phyloP scores from a whole-genome alignment of 108 stramenopile species.

The Conticribra guillardii region DNA sequence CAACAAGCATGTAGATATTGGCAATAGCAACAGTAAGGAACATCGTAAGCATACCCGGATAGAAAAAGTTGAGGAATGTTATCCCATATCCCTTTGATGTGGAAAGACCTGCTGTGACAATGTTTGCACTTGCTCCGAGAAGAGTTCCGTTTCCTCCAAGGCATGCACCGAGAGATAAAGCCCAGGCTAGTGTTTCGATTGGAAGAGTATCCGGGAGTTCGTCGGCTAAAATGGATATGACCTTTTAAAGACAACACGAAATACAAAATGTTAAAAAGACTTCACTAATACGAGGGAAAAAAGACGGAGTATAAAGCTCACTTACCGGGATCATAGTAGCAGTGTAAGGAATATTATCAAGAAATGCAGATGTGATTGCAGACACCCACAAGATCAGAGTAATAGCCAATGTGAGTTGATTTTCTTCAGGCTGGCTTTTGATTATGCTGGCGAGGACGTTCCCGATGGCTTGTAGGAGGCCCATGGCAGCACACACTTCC shows the following conservation, averaged over 20 bases:
- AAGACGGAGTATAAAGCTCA: too few relatives aligned
- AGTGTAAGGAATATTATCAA: constrained; percentile 73
- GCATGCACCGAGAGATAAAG: constrained; percentile 66
- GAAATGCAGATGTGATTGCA: constrained; percentile 63
- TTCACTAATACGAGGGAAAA: too few relatives aligned
- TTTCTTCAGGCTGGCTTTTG: constrained; percentile 44
- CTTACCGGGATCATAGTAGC: constrained; percentile 69
- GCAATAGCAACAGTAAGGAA: constrained; percentile 55
- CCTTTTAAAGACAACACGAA: neutral
- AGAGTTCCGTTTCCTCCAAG: constrained; percentile 75
- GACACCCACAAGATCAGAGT: constrained; percentile 65
- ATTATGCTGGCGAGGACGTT: constrained; percentile 51
- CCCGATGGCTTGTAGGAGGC: constrained; percentile 57
- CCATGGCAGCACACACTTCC: constrained; percentile 74
- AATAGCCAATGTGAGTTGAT: constrained; percentile 59
- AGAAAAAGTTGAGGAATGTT: constrained; percentile 63
- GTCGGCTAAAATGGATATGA: constrained; percentile 52
- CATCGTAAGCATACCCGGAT: constrained; percentile 63
- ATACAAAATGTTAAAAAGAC: neutral
- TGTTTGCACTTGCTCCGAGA: constrained; percentile 65
- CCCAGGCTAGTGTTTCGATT: constrained; percentile 67
- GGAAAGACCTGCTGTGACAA: constrained; percentile 65
- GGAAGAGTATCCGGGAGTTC: constrained; percentile 55
- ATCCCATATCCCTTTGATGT: constrained; percentile 55
- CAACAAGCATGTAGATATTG: constrained; percentile 66